These are phyloP conservation scores for Chenopodium formosanum DNA, from an alignment of 148 eudicot species.

Conservation along the genomic window DNA sequence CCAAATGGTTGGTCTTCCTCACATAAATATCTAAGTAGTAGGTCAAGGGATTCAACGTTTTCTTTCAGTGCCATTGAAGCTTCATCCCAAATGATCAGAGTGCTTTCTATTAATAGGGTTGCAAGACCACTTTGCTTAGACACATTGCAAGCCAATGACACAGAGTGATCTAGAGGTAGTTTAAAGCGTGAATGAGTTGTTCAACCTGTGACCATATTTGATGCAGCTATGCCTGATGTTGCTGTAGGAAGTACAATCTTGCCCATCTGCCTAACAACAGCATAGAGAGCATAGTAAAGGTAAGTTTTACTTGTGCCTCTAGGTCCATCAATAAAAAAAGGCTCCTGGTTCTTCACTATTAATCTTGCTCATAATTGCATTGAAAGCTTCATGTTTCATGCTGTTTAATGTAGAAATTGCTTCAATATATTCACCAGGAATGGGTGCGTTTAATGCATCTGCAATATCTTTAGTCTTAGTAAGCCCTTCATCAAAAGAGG, in stretches of 20 bases:
- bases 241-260: background rate
- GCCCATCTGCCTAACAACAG: background rate
- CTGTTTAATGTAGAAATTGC: background rate
- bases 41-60: too few relatives aligned
- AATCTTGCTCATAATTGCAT: background rate
- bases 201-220: background rate
- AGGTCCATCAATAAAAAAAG: background rate
- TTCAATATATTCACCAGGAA: background rate
- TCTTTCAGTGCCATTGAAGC: too few relatives aligned
- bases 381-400: background rate
- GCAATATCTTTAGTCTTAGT: background rate
- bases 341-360: background rate
- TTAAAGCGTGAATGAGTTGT: slow-evolving; percentile 5
- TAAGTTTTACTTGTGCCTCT: slow-evolving; percentile 1
- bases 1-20: too few relatives aligned
- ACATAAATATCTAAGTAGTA: too few relatives aligned
- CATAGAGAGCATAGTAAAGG: slow-evolving; percentile 8
- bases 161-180: background rate
- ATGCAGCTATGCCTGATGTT: background rate
- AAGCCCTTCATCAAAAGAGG: too few relatives aligned
- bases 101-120: background rate
- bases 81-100: background rate
- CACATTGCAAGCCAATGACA: background rate
- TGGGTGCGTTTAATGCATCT: slow-evolving; percentile 4
- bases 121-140: background rate